Evolutionary conservation across 441 rosid genomes (phyloP).

Genomic region (Gossypium gossypioides): DNA sequence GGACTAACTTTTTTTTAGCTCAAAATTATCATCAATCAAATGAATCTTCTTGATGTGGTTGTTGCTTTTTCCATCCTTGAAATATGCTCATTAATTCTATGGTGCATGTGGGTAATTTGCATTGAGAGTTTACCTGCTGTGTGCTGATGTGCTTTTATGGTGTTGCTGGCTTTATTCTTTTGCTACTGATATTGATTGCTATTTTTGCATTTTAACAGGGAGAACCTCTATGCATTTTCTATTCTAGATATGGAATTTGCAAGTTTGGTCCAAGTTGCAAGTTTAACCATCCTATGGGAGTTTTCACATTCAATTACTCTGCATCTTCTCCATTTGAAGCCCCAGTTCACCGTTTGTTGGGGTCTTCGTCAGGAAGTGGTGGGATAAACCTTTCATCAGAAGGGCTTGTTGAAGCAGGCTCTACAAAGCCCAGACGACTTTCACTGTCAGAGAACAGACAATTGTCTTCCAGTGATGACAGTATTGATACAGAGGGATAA

Average conservation of each 20-base stretch:
- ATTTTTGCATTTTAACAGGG: conserved; percentile 45
- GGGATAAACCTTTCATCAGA: conserved; percentile 44
- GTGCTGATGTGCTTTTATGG: background rate
- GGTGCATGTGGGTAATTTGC: background rate
- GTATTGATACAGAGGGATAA: conserved; percentile 56
- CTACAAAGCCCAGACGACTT: conserved; percentile 47
- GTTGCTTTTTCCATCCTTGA: too few relatives aligned
- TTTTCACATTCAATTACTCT: conserved; percentile 56
- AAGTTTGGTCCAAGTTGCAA: conserved; percentile 99
- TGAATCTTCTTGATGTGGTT: too few relatives aligned
- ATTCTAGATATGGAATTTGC: conserved; percentile 92
- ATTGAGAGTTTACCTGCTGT: background rate
- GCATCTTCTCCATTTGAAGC: conserved; percentile 53
- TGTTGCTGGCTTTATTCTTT: background rate
- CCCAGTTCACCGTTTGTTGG: conserved; percentile 40
- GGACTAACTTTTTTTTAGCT: too few relatives aligned
- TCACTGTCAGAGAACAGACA: conserved; percentile 77
- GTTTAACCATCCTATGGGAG: conserved; percentile 94
- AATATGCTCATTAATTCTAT: background rate
- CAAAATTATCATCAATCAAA: too few relatives aligned
- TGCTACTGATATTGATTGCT: conserved; percentile 14
- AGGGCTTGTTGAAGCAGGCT: conserved; percentile 61
- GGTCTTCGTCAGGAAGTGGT: conserved; percentile 47
- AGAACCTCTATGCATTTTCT: conserved; percentile 86
- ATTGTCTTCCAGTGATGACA: conserved; percentile 59